Percentiles rank a stretch among this genome's conserved stretches.
phyloP scores from a whole-genome alignment of 208 protist genomes.

The Zelonia costaricensis region DNA sequence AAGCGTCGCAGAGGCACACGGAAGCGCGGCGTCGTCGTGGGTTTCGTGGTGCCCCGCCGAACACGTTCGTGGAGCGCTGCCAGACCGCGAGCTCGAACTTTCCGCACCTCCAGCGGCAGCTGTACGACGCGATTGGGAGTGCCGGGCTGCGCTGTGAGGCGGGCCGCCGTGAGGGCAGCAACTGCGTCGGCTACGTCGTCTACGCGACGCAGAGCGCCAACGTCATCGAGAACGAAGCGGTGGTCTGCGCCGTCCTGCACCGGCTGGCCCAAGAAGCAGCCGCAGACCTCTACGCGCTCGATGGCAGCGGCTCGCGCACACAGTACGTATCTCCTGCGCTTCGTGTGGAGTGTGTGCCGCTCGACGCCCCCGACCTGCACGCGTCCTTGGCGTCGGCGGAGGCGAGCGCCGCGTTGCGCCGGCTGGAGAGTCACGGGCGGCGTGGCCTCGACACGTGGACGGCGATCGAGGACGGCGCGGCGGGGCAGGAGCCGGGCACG shows the following conservation, averaged over 20 bases:
- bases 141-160: no score
- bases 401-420: conserved; percentile 10
- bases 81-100: conserved; percentile 40
- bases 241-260: conserved; percentile 77
- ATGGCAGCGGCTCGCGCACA: neutral
- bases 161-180: neutral
- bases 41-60: conserved; percentile 16
- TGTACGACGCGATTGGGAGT: conserved; percentile 29
- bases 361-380: conserved; percentile 6
- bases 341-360: conserved; percentile 30
- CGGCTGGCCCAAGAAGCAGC: conserved; percentile 15
- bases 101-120: conserved; percentile 34
- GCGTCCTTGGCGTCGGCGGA: conserved; percentile 4
- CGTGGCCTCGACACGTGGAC: conserved; percentile 54
- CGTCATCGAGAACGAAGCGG: conserved; percentile 94
- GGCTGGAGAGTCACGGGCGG: conserved; percentile 21
- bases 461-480: conserved; percentile 45
- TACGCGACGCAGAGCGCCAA: conserved; percentile 95
- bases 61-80: conserved; percentile 56
- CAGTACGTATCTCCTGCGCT: neutral
- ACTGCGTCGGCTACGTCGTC: conserved; percentile 66
- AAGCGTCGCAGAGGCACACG: no score
- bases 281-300: neutral
- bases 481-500: conserved; percentile 37
- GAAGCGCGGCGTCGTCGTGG: no score